Conservation (phyloP, 2,329 filamentous ascomycete genomes). For the Albifimbria verrucaria region DNA sequence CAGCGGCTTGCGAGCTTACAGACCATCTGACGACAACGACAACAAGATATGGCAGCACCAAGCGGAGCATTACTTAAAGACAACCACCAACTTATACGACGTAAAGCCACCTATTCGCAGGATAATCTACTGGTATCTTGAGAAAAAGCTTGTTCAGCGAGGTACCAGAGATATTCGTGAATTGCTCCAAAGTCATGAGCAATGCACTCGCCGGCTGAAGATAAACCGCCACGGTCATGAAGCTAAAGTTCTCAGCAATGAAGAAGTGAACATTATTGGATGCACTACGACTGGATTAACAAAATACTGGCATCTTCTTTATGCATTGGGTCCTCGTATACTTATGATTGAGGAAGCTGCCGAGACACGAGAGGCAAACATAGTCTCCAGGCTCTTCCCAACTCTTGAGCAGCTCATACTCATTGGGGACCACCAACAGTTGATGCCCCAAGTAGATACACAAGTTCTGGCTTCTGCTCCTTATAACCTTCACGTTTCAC, state of each 20-base stretch:
- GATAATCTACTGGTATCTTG: slow-evolving; percentile 64
- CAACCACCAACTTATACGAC: slow-evolving; percentile 53
- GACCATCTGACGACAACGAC: not conserved
- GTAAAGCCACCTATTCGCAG: slow-evolving; percentile 56
- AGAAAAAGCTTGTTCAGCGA: slow-evolving; percentile 47
- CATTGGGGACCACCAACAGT: slow-evolving; percentile 77
- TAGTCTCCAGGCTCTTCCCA: slow-evolving; percentile 48
- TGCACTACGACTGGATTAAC: slow-evolving; percentile 76
- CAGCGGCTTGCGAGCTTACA: not conserved
- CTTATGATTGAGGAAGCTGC: slow-evolving; percentile 79
- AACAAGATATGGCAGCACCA: slow-evolving; percentile 14
- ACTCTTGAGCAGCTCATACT: slow-evolving; percentile 52
- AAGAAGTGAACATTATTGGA: slow-evolving; percentile 51
- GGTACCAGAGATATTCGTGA: slow-evolving; percentile 45
- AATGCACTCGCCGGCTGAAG: slow-evolving; percentile 48
- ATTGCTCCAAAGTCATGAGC: slow-evolving; percentile 46
- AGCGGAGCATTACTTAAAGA: slow-evolving; percentile 10
- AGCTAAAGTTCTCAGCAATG: slow-evolving; percentile 33
- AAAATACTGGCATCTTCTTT: slow-evolving; percentile 72
- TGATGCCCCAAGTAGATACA: slow-evolving; percentile 67
- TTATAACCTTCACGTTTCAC: slow-evolving; percentile 67
- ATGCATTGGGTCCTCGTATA: slow-evolving; percentile 61
- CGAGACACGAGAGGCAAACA: slow-evolving; percentile 66
- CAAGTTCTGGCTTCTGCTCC: slow-evolving; percentile 55
- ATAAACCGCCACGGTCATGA: slow-evolving; percentile 59